phyloP scores from a whole-genome alignment of 2,329 filamentous ascomycete species.

The Aspergillus tamarii region DNA sequence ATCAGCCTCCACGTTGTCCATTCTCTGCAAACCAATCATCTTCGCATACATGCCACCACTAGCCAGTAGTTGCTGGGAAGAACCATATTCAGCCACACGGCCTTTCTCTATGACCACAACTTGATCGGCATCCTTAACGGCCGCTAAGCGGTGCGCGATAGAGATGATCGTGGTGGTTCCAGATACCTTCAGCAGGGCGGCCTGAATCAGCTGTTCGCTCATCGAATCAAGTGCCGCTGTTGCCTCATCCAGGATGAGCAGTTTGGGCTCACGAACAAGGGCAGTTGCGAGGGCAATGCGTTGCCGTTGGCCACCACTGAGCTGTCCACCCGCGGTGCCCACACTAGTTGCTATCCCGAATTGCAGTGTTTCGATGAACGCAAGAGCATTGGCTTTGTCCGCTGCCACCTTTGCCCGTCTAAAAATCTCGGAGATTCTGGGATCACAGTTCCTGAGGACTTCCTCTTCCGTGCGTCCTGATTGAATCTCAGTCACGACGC shows the following conservation, averaged over 20 bases:
- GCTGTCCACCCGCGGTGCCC: constrained; percentile 30
- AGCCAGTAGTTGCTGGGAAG: constrained; percentile 35
- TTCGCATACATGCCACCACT: constrained; percentile 50
- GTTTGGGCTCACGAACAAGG: constrained; percentile 79
- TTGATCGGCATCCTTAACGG: constrained; percentile 41
- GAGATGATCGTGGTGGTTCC: constrained; percentile 37
- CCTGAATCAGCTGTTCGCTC: constrained; percentile 40
- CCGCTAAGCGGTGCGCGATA: constrained; percentile 42
- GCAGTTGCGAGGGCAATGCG: constrained; percentile 86
- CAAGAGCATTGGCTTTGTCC: constrained; percentile 28
- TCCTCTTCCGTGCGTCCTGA: constrained; percentile 27
- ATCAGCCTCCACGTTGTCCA: not conserved
- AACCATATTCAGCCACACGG: constrained; percentile 37
- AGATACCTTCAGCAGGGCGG: constrained; percentile 33
- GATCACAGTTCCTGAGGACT: constrained; percentile 25
- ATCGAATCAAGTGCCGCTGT: constrained; percentile 42
- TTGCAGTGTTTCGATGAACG: constrained; percentile 31
- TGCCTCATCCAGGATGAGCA: constrained; percentile 58
- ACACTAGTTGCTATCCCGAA: constrained; percentile 40
- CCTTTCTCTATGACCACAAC: constrained; percentile 41
- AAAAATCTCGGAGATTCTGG: constrained; percentile 33
- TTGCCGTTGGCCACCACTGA: constrained; percentile 77
- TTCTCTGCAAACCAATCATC: constrained; percentile 54
- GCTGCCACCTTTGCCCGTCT: constrained; percentile 33
- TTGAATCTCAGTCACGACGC: constrained; percentile 28